Base-by-base conservation (phyloP, 2,329 filamentous ascomycete species). In the Fusarium abutilonis region DNA sequence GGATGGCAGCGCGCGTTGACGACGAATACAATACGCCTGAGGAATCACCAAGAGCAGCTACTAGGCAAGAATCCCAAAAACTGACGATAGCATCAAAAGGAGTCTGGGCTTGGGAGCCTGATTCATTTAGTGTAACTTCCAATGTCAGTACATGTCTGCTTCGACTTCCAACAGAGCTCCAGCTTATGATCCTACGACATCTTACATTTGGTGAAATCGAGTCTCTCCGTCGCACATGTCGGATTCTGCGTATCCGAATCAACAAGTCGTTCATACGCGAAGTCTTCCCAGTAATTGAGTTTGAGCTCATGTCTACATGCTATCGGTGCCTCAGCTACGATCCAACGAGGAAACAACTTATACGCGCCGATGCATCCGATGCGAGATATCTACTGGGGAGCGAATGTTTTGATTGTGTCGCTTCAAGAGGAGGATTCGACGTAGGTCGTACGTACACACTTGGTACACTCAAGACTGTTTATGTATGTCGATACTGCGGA, bases 401-500 rank as follows among this genome's bases (percentile, higher is more conserved):
- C 55, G 70, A 72, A 26, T 82, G 80, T 50, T 66, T 81, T 43
- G 63, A 69, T 19, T 82, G 80, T 56, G 73, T 77, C 9, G 68
- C 76, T 13, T 66, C 66, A 14, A 58, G 64, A 5, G 65, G 72
- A 11, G 77, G 79, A 7, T 73, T 77, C 8, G 67, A 70, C 15
- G 72, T 79, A 4, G 79, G 78, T 6, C 64, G 66, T n/a, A 71
- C 68, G 62, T 72, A 79, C n/a, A 64, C 64, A 0, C 70, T 81
- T 38, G 78, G 72, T 6, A 77, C 76, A 39, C 65, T 67, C 15
- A 60, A 66, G 9, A 66, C 60, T 5, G 72, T 75, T 26, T 80
- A 74, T 71, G 71, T 78, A 10, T 82, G 80, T 40, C 74, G 79
- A 7, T 81, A 78, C 73, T 82, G 80, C 65, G 79, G 79, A 0